Conservation (phyloP, 805 yeast genomes). For the Saccharomycopsis sp. region DNA sequence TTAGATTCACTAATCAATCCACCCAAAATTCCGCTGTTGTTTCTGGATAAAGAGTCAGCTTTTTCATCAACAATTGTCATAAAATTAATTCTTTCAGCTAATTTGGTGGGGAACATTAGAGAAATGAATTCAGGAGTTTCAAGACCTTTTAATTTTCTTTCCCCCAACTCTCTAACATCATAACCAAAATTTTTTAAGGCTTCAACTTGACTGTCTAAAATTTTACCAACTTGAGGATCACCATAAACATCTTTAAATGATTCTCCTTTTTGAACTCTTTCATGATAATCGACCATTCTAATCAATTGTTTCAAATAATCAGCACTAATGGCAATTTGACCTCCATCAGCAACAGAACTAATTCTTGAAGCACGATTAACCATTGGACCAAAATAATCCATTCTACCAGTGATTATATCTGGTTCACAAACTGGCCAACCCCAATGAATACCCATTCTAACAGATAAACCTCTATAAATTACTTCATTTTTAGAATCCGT, state of each 20-base stretch:
- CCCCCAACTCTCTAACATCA: slow-evolving; percentile 63
- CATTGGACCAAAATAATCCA: slow-evolving; percentile 99
- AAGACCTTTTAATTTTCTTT: slow-evolving; percentile 82
- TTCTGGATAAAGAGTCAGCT: slow-evolving; percentile 6
- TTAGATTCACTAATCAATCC: slow-evolving; percentile 27
- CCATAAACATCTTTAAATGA: slow-evolving; percentile 33
- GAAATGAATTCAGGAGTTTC: slow-evolving; percentile 88
- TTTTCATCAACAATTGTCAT: slow-evolving; percentile 23
- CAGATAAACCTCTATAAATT: slow-evolving; percentile 82
- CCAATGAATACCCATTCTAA: slow-evolving; percentile 98
- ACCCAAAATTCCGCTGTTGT: slow-evolving; percentile 13
- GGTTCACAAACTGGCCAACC: slow-evolving; percentile 94
- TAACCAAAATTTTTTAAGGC: slow-evolving; percentile 63
- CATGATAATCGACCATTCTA: slow-evolving; percentile 37
- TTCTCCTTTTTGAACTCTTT: slow-evolving; percentile 22
- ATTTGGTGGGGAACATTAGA: slow-evolving; percentile 57
- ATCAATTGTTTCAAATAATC: slow-evolving; percentile 71
- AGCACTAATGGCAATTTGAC: slow-evolving; percentile 82
- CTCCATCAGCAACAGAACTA: slow-evolving; percentile 93
- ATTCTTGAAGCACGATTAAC: slow-evolving; percentile 93
- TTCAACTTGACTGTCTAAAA: slow-evolving; percentile 54
- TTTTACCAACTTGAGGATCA: slow-evolving; percentile 37
- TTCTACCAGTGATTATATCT: slow-evolving; percentile 89
- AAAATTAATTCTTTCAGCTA: slow-evolving; percentile 50
- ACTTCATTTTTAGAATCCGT: slow-evolving; percentile 46